Evolutionary conservation across 2,329 filamentous ascomycete genomes (phyloP).

Genomic region (Colletotrichum sp.): DNA sequence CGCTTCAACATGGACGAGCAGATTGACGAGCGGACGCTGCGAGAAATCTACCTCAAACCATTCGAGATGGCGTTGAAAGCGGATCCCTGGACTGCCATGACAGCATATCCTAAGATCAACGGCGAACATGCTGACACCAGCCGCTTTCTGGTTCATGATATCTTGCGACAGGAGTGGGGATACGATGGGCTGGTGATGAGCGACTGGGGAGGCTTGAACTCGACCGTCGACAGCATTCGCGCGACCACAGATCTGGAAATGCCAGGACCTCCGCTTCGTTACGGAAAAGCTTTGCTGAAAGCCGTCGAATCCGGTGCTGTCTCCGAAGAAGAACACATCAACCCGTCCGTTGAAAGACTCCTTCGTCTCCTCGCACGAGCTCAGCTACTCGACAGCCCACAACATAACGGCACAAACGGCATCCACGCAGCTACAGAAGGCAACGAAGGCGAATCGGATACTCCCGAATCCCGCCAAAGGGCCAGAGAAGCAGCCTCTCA

Average conservation of each 20-base stretch:
- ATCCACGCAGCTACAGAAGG: background rate
- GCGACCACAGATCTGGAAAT: slow-evolving; percentile 38
- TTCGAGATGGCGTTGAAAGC: slow-evolving; percentile 49
- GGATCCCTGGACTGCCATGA: slow-evolving; percentile 50
- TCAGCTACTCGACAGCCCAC: background rate
- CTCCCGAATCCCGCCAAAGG: background rate
- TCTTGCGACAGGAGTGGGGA: slow-evolving; percentile 48
- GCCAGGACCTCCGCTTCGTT: slow-evolving; percentile 33
- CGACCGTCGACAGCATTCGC: slow-evolving; percentile 34
- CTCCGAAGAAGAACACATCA: background rate
- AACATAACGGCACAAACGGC: background rate
- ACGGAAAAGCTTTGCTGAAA: background rate
- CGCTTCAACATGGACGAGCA: slow-evolving; percentile 30
- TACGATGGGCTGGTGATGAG: slow-evolving; percentile 51
- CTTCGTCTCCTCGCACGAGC: background rate
- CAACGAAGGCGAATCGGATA: background rate
- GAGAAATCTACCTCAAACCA: slow-evolving; percentile 47
- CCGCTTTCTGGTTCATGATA: slow-evolving; percentile 37
- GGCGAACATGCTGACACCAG: slow-evolving; percentile 44
- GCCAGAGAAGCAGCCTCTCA: background rate
- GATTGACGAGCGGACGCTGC: slow-evolving; percentile 32
- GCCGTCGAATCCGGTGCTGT: background rate
- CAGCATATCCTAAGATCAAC: slow-evolving; percentile 52
- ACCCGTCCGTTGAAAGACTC: background rate
- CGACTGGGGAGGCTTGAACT: slow-evolving; percentile 48